A percentile compares a stretch with the other conserved stretches of the same genome.
Evolutionary conservation across 2,329 filamentous ascomycete species (phyloP).

Genomic region (Epichloe sylvatica): DNA sequence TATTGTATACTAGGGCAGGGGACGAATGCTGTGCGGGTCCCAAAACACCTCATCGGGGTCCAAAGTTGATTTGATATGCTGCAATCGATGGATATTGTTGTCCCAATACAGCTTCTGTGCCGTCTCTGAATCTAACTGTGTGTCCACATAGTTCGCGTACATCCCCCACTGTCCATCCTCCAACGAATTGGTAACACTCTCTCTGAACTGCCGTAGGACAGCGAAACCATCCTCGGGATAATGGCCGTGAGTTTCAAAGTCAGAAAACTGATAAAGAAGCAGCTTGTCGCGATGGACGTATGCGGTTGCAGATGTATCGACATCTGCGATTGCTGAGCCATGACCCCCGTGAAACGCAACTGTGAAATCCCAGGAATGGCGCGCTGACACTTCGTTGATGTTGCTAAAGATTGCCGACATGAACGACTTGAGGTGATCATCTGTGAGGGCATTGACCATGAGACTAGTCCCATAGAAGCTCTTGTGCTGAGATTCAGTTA

Average conservation of each 20-base stretch:
- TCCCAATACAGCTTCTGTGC: slow-evolving; percentile 37
- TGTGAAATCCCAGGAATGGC: slow-evolving; percentile 6
- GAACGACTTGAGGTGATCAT: slow-evolving; percentile 8
- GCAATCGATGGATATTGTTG: slow-evolving; percentile 21
- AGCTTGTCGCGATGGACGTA: slow-evolving; percentile 31
- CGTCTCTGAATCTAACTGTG: slow-evolving; percentile 28
- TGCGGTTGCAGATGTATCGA: slow-evolving; percentile 16
- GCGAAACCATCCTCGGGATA: slow-evolving; percentile 27
- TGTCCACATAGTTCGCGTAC: slow-evolving; percentile 41
- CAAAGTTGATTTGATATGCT: slow-evolving; percentile 24
- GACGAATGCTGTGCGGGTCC: slow-evolving; percentile 3
- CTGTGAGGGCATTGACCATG: slow-evolving; percentile 8
- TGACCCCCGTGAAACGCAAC: slow-evolving; percentile 19
- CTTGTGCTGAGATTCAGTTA: neutral
- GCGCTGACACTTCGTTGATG: slow-evolving; percentile 2
- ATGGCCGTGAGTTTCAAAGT: slow-evolving; percentile 23
- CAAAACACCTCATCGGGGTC: slow-evolving; percentile 27
- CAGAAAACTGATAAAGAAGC: slow-evolving; percentile 36
- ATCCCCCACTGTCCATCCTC: slow-evolving; percentile 28
- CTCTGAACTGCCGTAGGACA: slow-evolving; percentile 10
- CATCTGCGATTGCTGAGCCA: slow-evolving; percentile 22
- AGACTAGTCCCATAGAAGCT: neutral
- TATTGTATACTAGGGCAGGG: neutral
- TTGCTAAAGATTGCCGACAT: neutral
- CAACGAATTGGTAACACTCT: slow-evolving; percentile 21